phyloP scores from a whole-genome alignment of 495 filamentous ascomycete species.

The Neurospora tetrasperma region DNA sequence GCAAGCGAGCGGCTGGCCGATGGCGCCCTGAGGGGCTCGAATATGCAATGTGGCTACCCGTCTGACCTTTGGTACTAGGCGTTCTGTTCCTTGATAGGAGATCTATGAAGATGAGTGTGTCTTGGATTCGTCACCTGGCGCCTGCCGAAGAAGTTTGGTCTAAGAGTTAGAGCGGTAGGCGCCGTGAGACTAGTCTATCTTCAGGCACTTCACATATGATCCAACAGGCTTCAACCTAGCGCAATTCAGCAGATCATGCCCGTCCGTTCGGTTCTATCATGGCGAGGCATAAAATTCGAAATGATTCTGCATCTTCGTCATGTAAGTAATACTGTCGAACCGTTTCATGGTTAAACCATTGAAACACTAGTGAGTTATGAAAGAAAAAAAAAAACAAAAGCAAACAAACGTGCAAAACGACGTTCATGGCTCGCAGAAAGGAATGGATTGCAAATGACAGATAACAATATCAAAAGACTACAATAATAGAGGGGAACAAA shows the following conservation, averaged over 20 bases:
- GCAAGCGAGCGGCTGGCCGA: background rate
- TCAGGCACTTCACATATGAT: background rate
- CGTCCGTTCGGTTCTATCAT: background rate
- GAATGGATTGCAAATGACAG: too few relatives aligned
- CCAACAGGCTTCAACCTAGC: background rate
- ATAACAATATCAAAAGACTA: too few relatives aligned
- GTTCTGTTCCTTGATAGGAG: background rate
- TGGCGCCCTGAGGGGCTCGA: background rate
- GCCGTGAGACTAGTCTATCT: background rate
- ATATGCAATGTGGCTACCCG: background rate
- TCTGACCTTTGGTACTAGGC: background rate
- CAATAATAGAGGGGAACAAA: background rate
- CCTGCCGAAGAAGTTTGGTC: background rate
- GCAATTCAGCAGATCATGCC: background rate
- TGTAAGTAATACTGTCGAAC: background rate
- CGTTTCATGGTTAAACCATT: background rate
- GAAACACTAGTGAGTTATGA: background rate
- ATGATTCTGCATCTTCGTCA: background rate
- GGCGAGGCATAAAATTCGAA: background rate
- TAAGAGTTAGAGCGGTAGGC: background rate
- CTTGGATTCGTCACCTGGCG: background rate
- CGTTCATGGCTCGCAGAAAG: background rate
- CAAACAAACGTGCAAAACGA: background rate
- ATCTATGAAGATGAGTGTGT: background rate
- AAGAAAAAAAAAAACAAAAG: too few relatives aligned